These are phyloP conservation scores for Cyberlindnera mrakii DNA, from an alignment of 805 yeast genomes.

Conservation along the genomic window DNA sequence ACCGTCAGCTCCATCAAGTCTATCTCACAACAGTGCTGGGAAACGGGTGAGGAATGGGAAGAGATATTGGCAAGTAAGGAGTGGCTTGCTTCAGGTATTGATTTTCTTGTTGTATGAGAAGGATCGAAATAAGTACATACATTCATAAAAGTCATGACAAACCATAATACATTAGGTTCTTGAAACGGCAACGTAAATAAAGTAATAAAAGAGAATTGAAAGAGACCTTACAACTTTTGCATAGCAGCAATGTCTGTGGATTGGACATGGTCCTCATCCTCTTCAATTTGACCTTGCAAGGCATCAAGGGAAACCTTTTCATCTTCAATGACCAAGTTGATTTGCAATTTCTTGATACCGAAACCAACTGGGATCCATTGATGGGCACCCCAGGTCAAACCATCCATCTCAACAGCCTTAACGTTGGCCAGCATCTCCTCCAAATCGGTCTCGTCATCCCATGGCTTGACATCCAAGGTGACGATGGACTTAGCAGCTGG, in stretches of 20 bases:
- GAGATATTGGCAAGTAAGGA: conserved; percentile 35
- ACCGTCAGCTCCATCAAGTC: conserved; percentile 38
- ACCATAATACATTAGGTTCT: conserved; percentile 3
- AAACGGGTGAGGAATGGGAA: conserved; percentile 35
- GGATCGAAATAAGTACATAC: neutral
- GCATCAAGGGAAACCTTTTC: conserved; percentile 91
- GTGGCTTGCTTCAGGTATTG: conserved; percentile 47
- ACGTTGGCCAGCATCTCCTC: conserved; percentile 84
- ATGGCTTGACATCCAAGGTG: conserved; percentile 97
- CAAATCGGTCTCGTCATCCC: conserved; percentile 99
- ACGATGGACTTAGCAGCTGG: conserved; percentile 98
- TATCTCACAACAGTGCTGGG: conserved; percentile 42
- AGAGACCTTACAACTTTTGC: conserved; percentile 75
- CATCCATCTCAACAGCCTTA: conserved; percentile 80
- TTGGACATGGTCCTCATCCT: conserved; percentile 98
- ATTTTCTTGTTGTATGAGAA: conserved; percentile 31
- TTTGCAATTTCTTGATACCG: conserved; percentile 99
- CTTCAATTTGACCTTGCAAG: conserved; percentile 68
- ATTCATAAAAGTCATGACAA: neutral
- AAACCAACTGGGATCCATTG: conserved; percentile 95
- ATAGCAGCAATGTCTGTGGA: conserved; percentile 98
- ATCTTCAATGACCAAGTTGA: conserved; percentile 97
- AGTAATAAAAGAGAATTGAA: conserved; percentile 4
- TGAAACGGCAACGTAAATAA: conserved; percentile 2
- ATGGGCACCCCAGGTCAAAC: conserved; percentile 98